A percentile compares a stretch with the other conserved stretches of the same genome.
phyloP scores from a whole-genome alignment of 2,329 filamentous ascomycete species.

The Ophiostoma perfectum region DNA sequence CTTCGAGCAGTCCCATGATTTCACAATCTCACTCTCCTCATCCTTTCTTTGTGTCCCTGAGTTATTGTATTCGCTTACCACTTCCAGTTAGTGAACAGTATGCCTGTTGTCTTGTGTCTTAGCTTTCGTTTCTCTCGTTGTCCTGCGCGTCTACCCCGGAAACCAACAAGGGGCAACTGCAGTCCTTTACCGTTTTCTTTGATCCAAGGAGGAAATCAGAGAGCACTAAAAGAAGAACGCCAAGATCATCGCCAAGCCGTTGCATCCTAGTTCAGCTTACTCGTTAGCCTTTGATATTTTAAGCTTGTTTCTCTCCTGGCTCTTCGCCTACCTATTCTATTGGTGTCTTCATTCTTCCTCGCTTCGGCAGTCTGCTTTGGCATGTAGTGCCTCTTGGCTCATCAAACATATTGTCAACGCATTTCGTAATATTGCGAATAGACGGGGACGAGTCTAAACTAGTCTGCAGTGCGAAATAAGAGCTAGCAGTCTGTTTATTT shows the following conservation, averaged over 20 bases:
- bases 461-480: too few species aligned
- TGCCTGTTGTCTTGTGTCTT: too few species aligned
- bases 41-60: too few species aligned
- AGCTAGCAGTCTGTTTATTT: too few species aligned
- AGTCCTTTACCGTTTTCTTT: neutral
- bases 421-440: too few species aligned
- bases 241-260: neutral
- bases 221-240: neutral
- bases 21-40: too few species aligned
- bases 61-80: too few species aligned
- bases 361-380: neutral
- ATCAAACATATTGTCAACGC: too few species aligned
- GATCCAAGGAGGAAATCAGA: neutral
- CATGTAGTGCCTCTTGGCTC: neutral
- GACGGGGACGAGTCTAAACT: too few species aligned
- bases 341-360: neutral
- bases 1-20: too few species aligned
- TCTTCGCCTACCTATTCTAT: neutral
- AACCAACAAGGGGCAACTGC: neutral
- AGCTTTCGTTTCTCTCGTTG: too few species aligned
- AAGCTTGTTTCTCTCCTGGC: neutral
- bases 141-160: neutral
- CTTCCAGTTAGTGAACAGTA: too few species aligned
- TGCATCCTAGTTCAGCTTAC: neutral
- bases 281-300: neutral